Conservation (phyloP, 331 rosid species). For the Malus hybrid region DNA sequence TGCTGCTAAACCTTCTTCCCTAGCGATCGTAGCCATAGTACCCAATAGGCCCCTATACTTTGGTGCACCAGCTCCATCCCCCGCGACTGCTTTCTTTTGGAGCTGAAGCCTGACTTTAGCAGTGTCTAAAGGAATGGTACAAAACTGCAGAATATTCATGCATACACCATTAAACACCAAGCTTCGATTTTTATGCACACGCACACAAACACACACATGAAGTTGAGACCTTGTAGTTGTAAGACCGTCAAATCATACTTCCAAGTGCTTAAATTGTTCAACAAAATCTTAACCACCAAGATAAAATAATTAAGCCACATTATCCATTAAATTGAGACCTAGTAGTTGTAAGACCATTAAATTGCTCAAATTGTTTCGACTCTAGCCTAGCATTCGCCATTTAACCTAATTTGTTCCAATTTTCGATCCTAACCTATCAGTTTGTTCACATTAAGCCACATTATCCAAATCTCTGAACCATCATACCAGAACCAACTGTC, state of each 20-base stretch:
- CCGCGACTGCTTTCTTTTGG: slow-evolving; percentile 50
- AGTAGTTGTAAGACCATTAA: no score
- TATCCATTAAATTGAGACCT: no score
- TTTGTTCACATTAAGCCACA: not conserved
- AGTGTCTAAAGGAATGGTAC: slow-evolving; percentile 84
- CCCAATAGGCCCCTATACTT: slow-evolving; percentile 73
- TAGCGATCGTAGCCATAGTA: slow-evolving; percentile 68
- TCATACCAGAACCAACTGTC: not conserved
- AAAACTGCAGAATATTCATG: slow-evolving; percentile 39
- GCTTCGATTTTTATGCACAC: not conserved
- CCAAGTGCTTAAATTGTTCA: not conserved
- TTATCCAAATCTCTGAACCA: not conserved
- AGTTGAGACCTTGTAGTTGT: not conserved
- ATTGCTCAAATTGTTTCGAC: not conserved
- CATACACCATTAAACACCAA: not conserved
- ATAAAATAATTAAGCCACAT: not conserved
- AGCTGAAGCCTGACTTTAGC: slow-evolving; percentile 98
- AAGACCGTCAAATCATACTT: not conserved
- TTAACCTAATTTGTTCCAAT: not conserved
- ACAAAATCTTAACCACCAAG: not conserved
- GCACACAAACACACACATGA: not conserved
- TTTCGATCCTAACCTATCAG: not conserved
- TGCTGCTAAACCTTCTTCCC: slow-evolving; percentile 85
- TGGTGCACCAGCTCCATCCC: slow-evolving; percentile 40
- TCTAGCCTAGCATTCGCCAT: not conserved